phyloP scores from a whole-genome alignment of 139 green algal species.

The Haematococcus lacustris region DNA sequence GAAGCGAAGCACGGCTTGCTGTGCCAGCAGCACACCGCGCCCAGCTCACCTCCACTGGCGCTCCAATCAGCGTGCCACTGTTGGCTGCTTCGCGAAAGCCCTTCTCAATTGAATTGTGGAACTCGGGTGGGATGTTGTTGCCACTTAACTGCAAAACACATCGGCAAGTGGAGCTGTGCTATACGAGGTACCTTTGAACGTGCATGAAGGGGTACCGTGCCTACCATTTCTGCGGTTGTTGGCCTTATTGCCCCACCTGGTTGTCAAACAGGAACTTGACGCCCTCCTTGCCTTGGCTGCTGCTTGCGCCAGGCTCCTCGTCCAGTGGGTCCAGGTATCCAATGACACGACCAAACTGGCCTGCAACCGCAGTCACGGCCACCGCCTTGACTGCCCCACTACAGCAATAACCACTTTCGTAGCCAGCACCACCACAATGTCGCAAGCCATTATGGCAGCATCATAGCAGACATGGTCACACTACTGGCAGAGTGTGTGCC shows the following conservation, averaged over 20 bases:
- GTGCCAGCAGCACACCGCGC: too few relatives aligned
- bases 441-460: too few relatives aligned
- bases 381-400: too few relatives aligned
- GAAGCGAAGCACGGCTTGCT: too few relatives aligned
- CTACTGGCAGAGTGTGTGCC: too few relatives aligned
- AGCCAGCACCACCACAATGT: background rate
- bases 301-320: slow-evolving; percentile 9
- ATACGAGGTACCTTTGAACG: too few relatives aligned
- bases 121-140: slow-evolving; percentile 83
- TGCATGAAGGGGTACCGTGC: too few relatives aligned
- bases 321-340: slow-evolving; percentile 44
- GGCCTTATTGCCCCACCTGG: too few relatives aligned
- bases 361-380: too few relatives aligned
- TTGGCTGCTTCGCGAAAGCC: slow-evolving; percentile 89
- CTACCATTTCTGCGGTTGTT: too few relatives aligned
- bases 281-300: background rate
- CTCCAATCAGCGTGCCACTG: slow-evolving; percentile 74
- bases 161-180: too few relatives aligned
- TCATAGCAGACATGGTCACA: too few relatives aligned
- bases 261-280: slow-evolving; percentile 31
- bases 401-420: background rate
- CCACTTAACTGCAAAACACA: slow-evolving; percentile 69
- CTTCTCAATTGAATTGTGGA: slow-evolving; percentile 77
- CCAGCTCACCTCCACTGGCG: slow-evolving; percentile 70
- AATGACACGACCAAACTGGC: slow-evolving; percentile 72